Evolutionary conservation across 306 rosid species (phyloP), one percentile per base, ranked within the genome.

Genomic region (Vachellia collinsii): DNA sequence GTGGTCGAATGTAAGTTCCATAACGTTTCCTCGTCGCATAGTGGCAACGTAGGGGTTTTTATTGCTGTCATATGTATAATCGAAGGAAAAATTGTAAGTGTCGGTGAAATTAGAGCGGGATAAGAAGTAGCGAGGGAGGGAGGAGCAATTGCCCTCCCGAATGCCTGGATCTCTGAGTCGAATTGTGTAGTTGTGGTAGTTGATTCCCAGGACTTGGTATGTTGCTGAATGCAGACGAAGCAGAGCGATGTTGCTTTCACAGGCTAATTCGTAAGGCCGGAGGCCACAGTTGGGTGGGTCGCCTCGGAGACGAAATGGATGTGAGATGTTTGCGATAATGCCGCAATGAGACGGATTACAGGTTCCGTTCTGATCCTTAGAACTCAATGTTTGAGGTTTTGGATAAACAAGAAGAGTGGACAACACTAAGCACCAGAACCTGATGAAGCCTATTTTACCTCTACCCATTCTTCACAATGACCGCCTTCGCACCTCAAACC

Each of bases 11-110:
- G 0, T 53, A 53, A n/a, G n/a, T 12, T 47, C 5, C 0, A 14
- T 0, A 37, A 1, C 39, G 5, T 4, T 0, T 0, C 6, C 2
- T 13, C 6, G 0, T 2, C 4, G 0, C 5, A 47, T 5, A 11
- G 53, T 4, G 6, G 20, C 58, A 3, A 1, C 5, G 2, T 51
- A 16, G 3, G 58, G 22, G 2, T n/a, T n/a, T n/a, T 17, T 51
- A 17, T 19, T 1, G 6, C n/a, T 3, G 13, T 48, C 54, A 48
- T 48, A 48, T 3, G 1, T 1, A 4, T 12, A 3, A 44, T 44
- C 1, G 50, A 0, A 3, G 14, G 50, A 11, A 11, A 0, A 11
- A 1, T 48, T 48, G 6, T 48, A 11, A 11, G 56, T 50, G 11
- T 50, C 59, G 7, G 20, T 4, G 61, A 53, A n/a, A 54, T 58